Percentiles rank a stretch among this genome's conserved stretches.
phyloP scores from a whole-genome alignment of 495 filamentous ascomycete genomes.

The Penicillium nucicola region DNA sequence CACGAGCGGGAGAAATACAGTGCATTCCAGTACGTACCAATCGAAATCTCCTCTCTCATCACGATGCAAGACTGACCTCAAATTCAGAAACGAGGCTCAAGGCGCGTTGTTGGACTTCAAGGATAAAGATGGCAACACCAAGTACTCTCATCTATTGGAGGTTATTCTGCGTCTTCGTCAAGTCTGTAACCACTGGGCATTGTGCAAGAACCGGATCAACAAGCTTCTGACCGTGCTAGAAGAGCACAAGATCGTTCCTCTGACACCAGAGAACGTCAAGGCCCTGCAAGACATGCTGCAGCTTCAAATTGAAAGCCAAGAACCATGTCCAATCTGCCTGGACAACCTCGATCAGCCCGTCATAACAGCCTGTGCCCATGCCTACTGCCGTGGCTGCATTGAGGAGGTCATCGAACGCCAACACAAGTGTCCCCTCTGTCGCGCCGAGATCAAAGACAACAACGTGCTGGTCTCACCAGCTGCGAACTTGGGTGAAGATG shows the following conservation, averaged over 20 bases:
- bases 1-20: constrained; percentile 82
- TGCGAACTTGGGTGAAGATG: constrained; percentile 48
- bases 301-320: constrained; percentile 74
- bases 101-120: constrained; percentile 65
- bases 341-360: constrained; percentile 71
- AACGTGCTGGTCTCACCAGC: constrained; percentile 65
- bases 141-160: constrained; percentile 71
- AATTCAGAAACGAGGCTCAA: constrained; percentile 62
- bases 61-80: constrained; percentile 12
- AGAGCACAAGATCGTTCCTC: constrained; percentile 58
- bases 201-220: constrained; percentile 71
- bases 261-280: constrained; percentile 69
- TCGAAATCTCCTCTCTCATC: no score
- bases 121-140: constrained; percentile 40
- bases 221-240: constrained; percentile 67
- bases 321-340: constrained; percentile 82
- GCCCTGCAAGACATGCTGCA: constrained; percentile 77
- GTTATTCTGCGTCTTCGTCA: constrained; percentile 82
- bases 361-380: constrained; percentile 86
- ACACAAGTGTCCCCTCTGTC: constrained; percentile 86
- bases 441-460: constrained; percentile 60
- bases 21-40: constrained; percentile 56
- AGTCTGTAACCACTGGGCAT: constrained; percentile 82
- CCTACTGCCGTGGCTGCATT: constrained; percentile 75
- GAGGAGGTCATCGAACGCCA: constrained; percentile 74